Evolutionary conservation across 805 yeast genomes (phyloP), one percentile per base, ranked within the genome.

Genomic region (Jamesozyma gamospora): DNA sequence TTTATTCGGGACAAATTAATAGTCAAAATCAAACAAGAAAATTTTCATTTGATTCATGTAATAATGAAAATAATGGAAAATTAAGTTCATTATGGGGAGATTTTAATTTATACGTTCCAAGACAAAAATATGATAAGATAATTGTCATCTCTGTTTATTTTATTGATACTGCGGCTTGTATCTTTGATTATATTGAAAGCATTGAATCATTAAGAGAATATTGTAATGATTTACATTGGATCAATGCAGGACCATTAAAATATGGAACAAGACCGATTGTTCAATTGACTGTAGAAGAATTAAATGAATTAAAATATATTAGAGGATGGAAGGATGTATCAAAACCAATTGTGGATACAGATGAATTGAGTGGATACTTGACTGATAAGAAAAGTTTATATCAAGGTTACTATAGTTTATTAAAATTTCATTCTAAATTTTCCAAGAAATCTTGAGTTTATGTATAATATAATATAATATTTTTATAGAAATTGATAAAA

Each of bases 101-200:
- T 58, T 86, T 90, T 53, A 66, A 75, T 34, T 64, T 66, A 36
- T 77, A 81, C 49, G 55, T 60, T 1, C 50, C 58, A 3, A 47
- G 58, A 4, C 40, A 44, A 9, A 50, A 52, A 0, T 63, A 65
- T 33, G 70, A 72, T 2, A 70, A 70, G 41, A 62, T 81, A 16
- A 70, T 80, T 4, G 66, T 82, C 1, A 73, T 79, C 3, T 70
- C 83, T 0, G 81, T 80, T 4, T 90, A 82, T 54, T 88, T 90
- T 62, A 67, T 90, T 21, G 97, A 90, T 60, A 90, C 97, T 0
- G 96, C 96, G 0, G 94, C 85, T 51, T 84, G 88, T 52, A 55
- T 85, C 36, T 67, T 90, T 46, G 79, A 76, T 31, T 88, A 88
- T 58, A 59, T 90, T 40, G 81, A 80, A 39, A 62, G 80, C 1